Evolutionary conservation across 2,329 filamentous ascomycete genomes (phyloP).

Genomic region (Penicillium sp.): DNA sequence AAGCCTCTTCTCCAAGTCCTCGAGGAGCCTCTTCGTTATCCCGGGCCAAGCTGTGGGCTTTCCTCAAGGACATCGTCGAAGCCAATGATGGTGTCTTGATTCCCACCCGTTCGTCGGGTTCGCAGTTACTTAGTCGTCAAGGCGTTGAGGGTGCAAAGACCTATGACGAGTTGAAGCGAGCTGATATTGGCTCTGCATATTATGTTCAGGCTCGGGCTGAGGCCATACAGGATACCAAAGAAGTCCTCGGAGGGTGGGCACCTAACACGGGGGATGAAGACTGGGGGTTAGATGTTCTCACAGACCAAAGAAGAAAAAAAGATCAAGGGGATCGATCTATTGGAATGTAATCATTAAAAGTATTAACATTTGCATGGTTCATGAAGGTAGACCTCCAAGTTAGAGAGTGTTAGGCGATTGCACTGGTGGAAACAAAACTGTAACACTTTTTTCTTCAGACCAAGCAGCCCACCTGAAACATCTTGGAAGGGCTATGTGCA

Average conservation of each 20-base stretch:
- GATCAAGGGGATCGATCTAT: constrained; percentile 7
- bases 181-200: not conserved
- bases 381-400: too few relatives aligned
- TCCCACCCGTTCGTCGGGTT: too few relatives aligned
- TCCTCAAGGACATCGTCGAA: constrained; percentile 21
- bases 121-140: too few relatives aligned
- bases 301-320: constrained; percentile 26
- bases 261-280: constrained; percentile 35
- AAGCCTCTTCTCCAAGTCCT: constrained; percentile 25
- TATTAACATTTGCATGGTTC: too few relatives aligned
- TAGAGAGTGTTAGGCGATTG: too few relatives aligned
- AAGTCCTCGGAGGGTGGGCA: constrained; percentile 34
- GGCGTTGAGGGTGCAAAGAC: constrained; percentile 15
- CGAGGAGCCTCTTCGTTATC: constrained; percentile 38
- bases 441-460: too few relatives aligned
- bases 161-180: constrained; percentile 32
- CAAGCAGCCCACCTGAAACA: too few relatives aligned
- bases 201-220: constrained; percentile 18
- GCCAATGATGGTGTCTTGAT: too few relatives aligned
- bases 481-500: too few relatives aligned
- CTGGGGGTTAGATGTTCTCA: constrained; percentile 34
- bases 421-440: too few relatives aligned
- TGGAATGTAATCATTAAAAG: not conserved
- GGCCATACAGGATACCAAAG: constrained; percentile 30
- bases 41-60: constrained; percentile 36